Conservation (phyloP, 352 stramenopile genomes). For the Phytopythium montanum region DNA sequence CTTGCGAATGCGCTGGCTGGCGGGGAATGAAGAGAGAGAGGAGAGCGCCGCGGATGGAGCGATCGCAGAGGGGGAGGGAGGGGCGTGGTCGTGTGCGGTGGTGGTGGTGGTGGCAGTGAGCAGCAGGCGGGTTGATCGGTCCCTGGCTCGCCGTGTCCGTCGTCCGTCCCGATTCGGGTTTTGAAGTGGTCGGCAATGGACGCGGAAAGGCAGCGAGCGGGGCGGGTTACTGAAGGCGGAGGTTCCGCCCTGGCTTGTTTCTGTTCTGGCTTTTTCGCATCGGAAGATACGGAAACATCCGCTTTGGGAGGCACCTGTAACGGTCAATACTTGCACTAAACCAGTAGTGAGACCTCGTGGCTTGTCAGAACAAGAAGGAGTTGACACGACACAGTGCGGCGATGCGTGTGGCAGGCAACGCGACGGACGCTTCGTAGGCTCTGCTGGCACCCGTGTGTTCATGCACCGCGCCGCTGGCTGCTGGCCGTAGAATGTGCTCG, state of each 20-base stretch:
- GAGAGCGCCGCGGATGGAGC: too few relatives aligned
- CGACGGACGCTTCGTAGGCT: background rate
- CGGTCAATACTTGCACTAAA: background rate
- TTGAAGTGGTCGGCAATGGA: background rate
- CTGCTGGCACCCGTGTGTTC: background rate
- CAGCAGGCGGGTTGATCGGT: background rate
- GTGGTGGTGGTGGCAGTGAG: too few relatives aligned
- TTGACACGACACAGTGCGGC: background rate
- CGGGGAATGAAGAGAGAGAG: too few relatives aligned
- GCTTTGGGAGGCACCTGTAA: background rate
- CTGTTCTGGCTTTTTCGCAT: background rate
- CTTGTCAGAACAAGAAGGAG: background rate
- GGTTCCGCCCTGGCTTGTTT: conserved; percentile 3
- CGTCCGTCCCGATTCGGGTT: background rate
- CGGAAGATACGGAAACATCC: conserved; percentile 1
- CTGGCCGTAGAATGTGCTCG: background rate
- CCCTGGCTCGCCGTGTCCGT: background rate
- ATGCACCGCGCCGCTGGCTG: background rate
- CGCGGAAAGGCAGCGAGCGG: background rate
- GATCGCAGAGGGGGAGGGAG: too few relatives aligned
- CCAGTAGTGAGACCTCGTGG: background rate
- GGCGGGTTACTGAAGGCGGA: background rate
- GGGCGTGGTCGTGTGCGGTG: too few relatives aligned
- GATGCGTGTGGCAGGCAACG: too few relatives aligned
- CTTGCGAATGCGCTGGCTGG: too few relatives aligned